Evolutionary conservation across 805 yeast genomes (phyloP).

Genomic region (Starmera dryadoides): DNA sequence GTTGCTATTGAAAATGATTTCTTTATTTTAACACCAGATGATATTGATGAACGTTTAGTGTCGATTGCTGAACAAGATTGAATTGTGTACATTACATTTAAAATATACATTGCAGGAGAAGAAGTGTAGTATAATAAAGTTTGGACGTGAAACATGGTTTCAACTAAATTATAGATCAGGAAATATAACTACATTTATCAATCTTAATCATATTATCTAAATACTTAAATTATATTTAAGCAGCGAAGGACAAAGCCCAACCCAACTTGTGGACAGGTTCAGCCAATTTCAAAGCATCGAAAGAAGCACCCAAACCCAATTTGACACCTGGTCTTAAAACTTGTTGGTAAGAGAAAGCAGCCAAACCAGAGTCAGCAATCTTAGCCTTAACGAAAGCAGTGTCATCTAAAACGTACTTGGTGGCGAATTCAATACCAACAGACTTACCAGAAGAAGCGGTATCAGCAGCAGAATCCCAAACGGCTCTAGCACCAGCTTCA

Average conservation of each 20-base stretch:
- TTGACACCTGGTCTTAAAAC: constrained; percentile 93
- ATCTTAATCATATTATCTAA: too few relatives aligned
- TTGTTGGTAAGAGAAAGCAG: constrained; percentile 92
- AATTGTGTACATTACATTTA: too few relatives aligned
- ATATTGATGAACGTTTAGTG: constrained; percentile 89
- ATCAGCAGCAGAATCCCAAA: constrained; percentile 74
- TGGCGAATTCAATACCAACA: constrained; percentile 91
- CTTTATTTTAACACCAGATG: constrained; percentile 68
- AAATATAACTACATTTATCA: too few relatives aligned
- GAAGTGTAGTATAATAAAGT: too few relatives aligned
- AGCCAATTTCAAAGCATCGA: constrained; percentile 90
- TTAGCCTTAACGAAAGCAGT: constrained; percentile 93
- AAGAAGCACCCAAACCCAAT: constrained; percentile 93
- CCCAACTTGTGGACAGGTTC: constrained; percentile 99
- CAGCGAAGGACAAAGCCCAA: constrained; percentile 86
- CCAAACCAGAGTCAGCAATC: constrained; percentile 92
- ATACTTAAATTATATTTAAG: constrained; percentile 43
- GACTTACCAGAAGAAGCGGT: constrained; percentile 43
- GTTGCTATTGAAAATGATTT: constrained; percentile 71
- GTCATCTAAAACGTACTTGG: constrained; percentile 86
- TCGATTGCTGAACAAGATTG: constrained; percentile 95
- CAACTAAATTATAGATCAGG: too few relatives aligned
- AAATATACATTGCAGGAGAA: too few relatives aligned
- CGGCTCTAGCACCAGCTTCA: constrained; percentile 97
- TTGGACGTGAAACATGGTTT: too few relatives aligned